Conservation (phyloP, 495 filamentous ascomycete genomes). For the Gamarada debralockiae region DNA sequence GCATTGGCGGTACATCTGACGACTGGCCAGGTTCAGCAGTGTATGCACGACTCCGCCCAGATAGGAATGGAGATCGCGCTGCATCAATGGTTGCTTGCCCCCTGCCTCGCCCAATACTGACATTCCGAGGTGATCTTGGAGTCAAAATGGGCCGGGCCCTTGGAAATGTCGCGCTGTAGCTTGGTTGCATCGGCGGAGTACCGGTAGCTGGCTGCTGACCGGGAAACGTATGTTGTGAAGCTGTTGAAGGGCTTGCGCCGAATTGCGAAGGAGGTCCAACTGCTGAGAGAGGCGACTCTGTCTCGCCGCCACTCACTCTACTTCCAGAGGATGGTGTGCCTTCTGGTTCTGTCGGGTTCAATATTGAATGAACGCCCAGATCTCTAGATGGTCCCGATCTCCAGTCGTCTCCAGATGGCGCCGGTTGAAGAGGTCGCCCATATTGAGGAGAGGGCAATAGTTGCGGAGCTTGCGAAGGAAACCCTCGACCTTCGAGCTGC, state of each 20-base stretch:
- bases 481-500: constrained; percentile 11
- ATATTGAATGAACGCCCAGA: constrained; percentile 46
- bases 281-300: constrained; percentile 15
- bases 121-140: constrained; percentile 58
- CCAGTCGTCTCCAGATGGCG: constrained; percentile 29
- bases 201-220: constrained; percentile 13
- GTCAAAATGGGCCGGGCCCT: constrained; percentile 55
- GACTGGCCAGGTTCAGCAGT: constrained; percentile 13
- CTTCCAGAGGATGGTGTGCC: constrained; percentile 2
- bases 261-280: constrained; percentile 14
- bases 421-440: constrained; percentile 6
- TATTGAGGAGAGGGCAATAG: constrained; percentile 18
- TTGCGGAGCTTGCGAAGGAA: constrained; percentile 1
- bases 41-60: constrained; percentile 16
- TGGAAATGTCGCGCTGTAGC: constrained; percentile 27
- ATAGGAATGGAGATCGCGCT: constrained; percentile 31
- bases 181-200: constrained; percentile 26
- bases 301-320: constrained; percentile 10
- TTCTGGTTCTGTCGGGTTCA: constrained; percentile 41
- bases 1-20: constrained; percentile 27
- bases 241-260: constrained; percentile 13
- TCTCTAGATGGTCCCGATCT: constrained; percentile 34
- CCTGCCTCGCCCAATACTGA: constrained; percentile 38
- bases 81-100: constrained; percentile 42
- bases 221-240: constrained; percentile 14